phyloP scores from a whole-genome alignment of 805 yeast species.

The Myxozyma vanderwaltii region DNA sequence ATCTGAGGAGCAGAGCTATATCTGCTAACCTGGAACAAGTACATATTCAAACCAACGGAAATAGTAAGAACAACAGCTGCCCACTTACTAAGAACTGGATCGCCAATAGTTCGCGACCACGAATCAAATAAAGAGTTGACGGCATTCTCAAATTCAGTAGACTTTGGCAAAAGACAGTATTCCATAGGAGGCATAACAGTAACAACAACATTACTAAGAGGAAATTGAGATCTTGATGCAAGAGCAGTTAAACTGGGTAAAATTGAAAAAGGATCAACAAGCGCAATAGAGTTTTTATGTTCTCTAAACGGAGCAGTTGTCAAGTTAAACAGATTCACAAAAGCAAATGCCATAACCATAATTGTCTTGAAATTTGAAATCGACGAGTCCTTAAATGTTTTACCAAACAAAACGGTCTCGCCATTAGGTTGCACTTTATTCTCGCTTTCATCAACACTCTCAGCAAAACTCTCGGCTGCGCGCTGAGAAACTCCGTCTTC shows the following conservation, averaged over 20 bases:
- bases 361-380: constrained; percentile 38
- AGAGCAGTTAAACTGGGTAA: constrained; percentile 25
- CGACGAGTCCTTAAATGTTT: constrained; percentile 29
- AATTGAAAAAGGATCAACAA: constrained; percentile 25
- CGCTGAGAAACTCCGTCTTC: constrained; percentile 84
- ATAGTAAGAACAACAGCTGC: constrained; percentile 70
- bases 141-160: constrained; percentile 55
- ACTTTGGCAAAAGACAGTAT: constrained; percentile 37
- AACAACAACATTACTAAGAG: constrained; percentile 35
- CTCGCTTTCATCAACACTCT: constrained; percentile 32
- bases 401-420: constrained; percentile 27
- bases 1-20: constrained; percentile 34
- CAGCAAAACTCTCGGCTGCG: constrained; percentile 73
- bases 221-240: constrained; percentile 10
- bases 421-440: constrained; percentile 1
- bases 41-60: constrained; percentile 78
- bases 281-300: constrained; percentile 17
- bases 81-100: constrained; percentile 76
- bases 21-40: constrained; percentile 78
- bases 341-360: constrained; percentile 42
- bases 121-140: constrained; percentile 54
- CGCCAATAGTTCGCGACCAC: constrained; percentile 71
- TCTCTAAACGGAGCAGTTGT: constrained; percentile 42
- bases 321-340: constrained; percentile 44
- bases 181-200: constrained; percentile 47